Conservation (phyloP, 805 yeast species). For the Saturnispora gosingensis region DNA sequence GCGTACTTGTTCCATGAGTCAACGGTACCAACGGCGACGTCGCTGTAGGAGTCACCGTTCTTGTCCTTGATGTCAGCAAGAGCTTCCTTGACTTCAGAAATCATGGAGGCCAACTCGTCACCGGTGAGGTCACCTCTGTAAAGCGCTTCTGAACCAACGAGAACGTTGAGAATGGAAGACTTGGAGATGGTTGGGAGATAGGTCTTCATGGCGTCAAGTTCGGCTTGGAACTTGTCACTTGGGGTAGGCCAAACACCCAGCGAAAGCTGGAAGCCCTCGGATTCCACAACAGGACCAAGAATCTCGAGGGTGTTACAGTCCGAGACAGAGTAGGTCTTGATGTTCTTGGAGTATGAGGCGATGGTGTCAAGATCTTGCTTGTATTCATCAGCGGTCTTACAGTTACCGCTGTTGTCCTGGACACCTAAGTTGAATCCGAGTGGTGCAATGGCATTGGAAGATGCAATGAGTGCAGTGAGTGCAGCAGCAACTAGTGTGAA, state of each 20-base stretch:
- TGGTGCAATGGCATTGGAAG: conserved; percentile 21
- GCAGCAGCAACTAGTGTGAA: conserved; percentile 19
- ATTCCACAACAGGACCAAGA: conserved; percentile 81
- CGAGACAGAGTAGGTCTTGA: conserved; percentile 87
- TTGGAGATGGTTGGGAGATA: conserved; percentile 69
- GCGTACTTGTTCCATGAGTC: conserved; percentile 94
- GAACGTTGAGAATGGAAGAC: conserved; percentile 60
- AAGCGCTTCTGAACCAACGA: conserved; percentile 93
- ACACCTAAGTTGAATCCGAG: conserved; percentile 85
- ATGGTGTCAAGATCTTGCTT: conserved; percentile 55
- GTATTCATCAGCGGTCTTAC: conserved; percentile 69
- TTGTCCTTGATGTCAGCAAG: conserved; percentile 60
- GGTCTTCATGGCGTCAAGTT: conserved; percentile 57
- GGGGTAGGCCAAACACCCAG: conserved; percentile 95
- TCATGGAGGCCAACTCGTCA: conserved; percentile 56
- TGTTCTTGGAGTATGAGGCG: conserved; percentile 47
- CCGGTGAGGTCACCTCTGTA: conserved; percentile 86
- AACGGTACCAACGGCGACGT: conserved; percentile 79
- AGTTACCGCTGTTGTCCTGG: conserved; percentile 59
- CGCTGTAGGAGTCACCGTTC: conserved; percentile 67
- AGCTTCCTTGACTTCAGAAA: conserved; percentile 51
- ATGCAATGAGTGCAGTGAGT: conserved; percentile 15
- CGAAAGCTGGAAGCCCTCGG: conserved; percentile 64
- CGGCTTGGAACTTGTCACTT: conserved; percentile 64
- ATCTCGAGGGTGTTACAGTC: conserved; percentile 83